Evolutionary conservation across 768 basidiomycete species (phyloP), one percentile per base, ranked within the genome.

Genomic region (Steccherinum ochraceum): DNA sequence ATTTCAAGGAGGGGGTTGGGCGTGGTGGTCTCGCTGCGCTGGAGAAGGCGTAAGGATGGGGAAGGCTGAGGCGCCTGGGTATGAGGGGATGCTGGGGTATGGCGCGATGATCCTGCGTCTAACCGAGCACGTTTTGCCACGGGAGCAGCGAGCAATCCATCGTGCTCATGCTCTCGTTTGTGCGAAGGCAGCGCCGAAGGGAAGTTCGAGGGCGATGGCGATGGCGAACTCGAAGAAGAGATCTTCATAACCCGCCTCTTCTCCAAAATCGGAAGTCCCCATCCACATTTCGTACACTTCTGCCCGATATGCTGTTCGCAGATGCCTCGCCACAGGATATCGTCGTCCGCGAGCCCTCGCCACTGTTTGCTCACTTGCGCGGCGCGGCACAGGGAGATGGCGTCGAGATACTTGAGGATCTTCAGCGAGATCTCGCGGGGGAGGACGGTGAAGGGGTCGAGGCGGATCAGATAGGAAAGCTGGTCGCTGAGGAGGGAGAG

Each of bases 261-360:
- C 66, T 95, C 90, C 19, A 99, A 74, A 27, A 96, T 75, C 13
- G 96, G 96, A 42, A 99, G 72, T 16, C 93, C 94, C 94, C 95
- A 97, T 2, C 96, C 96, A 59, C 96, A 98, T 67, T 95, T 96
- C 59, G 78, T 81, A 61, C 96, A 99, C 62, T 93, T 95, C 61
- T 93, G 85, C 18, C 95, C 95, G 50, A 99, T 98, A 55, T 99
- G 96, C 65, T 99, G 96, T 63, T 95, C 92, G 66, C 96, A 98
- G 64, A 99, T 98, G 19, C 84, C 84, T 39, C 86, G 78, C 96
- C 96, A 99, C 45, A 99, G 79, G 43, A 93, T 73, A 60, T 99
- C 90, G 64, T 98, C 95, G 69, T 98, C 95, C 0, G 95, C 95
- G 5, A 97, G 80, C 23, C 69, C 69, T 61, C 80, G 87, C 96